Evolutionary conservation across 306 rosid genomes (phyloP).

Genomic region (Inga laurina): DNA sequence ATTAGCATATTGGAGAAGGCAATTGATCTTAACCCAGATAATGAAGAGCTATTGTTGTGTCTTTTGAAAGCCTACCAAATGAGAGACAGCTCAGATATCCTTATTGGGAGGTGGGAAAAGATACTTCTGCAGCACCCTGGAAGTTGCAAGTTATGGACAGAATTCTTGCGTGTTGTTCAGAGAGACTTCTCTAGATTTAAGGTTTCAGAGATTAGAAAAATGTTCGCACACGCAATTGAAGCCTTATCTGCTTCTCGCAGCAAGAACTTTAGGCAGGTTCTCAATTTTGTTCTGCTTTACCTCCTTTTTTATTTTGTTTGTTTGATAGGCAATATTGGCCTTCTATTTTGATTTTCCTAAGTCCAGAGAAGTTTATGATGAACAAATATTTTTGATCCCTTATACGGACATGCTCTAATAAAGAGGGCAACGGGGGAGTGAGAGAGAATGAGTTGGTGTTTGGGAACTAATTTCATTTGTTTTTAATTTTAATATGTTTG

Average conservation of each 20-base stretch:
- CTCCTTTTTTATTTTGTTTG: constrained; percentile 14
- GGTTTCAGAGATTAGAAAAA: constrained; percentile 86
- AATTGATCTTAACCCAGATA: constrained; percentile 78
- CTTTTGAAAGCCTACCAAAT: constrained; percentile 82
- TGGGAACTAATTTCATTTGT: neutral
- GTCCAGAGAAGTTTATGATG: constrained; percentile 4
- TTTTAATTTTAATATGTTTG: neutral
- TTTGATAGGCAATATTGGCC: neutral
- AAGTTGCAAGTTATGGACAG: constrained; percentile 78
- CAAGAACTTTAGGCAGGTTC: constrained; percentile 99
- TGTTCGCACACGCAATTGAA: constrained; percentile 89
- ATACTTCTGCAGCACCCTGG: constrained; percentile 77
- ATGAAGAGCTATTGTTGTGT: constrained; percentile 73
- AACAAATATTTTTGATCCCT: constrained; percentile 16
- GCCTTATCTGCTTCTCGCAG: constrained; percentile 83
- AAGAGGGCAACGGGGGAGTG: neutral
- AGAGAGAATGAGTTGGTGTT: constrained; percentile 7
- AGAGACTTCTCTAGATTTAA: constrained; percentile 92
- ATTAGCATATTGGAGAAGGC: constrained; percentile 97
- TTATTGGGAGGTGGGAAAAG: constrained; percentile 86
- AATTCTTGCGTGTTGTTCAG: constrained; percentile 79
- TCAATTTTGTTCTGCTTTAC: constrained; percentile 43
- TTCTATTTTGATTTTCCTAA: constrained; percentile 29
- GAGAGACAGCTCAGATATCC: constrained; percentile 78
- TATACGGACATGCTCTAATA: neutral